Conservation (phyloP, 805 yeast genomes). For the Diddensiella transvaalensis region DNA sequence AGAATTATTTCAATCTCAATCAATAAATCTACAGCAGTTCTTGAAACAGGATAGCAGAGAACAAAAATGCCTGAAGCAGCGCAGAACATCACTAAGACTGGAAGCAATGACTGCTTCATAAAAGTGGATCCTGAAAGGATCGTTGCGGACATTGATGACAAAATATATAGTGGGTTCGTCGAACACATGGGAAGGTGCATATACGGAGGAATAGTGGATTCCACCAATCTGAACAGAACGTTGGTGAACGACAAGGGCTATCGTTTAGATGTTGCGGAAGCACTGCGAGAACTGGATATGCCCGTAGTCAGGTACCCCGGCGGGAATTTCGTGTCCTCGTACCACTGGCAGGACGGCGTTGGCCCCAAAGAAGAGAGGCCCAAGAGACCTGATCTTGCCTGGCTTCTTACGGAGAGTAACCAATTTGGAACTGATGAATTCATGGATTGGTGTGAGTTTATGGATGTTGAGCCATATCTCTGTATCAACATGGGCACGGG, state of each 20-base stretch:
- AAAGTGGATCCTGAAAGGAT: conserved; percentile 32
- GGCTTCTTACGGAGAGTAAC: conserved; percentile 35
- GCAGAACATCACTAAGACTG: conserved; percentile 1
- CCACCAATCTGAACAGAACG: conserved; percentile 18
- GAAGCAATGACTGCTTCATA: not conserved
- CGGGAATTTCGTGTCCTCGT: conserved; percentile 36
- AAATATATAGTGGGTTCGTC: conserved; percentile 36
- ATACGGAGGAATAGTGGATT: conserved; percentile 39
- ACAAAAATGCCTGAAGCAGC: conserved; percentile 5
- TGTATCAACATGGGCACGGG: conserved; percentile 39
- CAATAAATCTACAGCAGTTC: too few relatives aligned
- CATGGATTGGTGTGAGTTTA: conserved; percentile 34
- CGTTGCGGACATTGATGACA: conserved; percentile 29
- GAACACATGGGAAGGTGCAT: conserved; percentile 38
- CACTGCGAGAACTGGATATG: conserved; percentile 33
- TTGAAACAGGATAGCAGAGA: too few relatives aligned
- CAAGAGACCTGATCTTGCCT: conserved; percentile 36
- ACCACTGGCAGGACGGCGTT: conserved; percentile 37
- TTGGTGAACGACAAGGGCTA: conserved; percentile 30
- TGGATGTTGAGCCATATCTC: conserved; percentile 34
- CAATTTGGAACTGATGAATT: conserved; percentile 38
- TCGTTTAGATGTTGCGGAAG: conserved; percentile 33
- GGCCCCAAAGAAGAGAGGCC: conserved; percentile 35
- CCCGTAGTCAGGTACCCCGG: conserved; percentile 39
- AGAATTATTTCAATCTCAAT: too few relatives aligned